These are phyloP conservation scores for Panicum miliaceum DNA, from an alignment of 176 grass and related monocot species.

Conservation along the genomic window DNA sequence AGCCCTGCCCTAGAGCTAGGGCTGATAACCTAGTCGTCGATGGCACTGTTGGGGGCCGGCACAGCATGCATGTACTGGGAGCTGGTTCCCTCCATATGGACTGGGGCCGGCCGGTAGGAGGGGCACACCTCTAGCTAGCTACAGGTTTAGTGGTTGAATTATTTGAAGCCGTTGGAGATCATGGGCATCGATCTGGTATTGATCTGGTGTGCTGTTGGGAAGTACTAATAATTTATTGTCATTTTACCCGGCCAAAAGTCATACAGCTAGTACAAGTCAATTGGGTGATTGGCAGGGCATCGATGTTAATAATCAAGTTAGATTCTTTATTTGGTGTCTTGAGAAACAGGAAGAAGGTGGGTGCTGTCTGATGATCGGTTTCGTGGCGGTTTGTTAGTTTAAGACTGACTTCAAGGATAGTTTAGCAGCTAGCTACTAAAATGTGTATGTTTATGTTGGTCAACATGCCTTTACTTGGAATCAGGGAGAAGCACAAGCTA, in stretches of 20 bases:
- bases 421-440: neutral
- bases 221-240: neutral
- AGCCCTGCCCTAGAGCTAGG: slow-evolving; percentile 15
- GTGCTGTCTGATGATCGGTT: neutral
- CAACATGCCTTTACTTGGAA: slow-evolving; percentile 7
- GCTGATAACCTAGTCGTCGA: slow-evolving; percentile 12
- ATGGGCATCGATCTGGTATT: neutral
- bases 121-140: neutral
- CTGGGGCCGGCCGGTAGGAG: no score
- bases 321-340: neutral
- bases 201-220: neutral
- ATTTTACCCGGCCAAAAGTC: neutral
- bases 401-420: slow-evolving; percentile 18
- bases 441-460: neutral
- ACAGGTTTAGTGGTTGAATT: slow-evolving; percentile 16
- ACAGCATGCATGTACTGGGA: neutral
- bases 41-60: slow-evolving; percentile 11
- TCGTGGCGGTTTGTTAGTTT: neutral
- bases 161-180: slow-evolving; percentile 7
- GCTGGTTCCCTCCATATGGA: neutral
- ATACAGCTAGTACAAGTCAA: neutral
- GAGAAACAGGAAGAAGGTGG: neutral
- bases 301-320: neutral
- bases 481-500: neutral
- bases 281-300: neutral